These are phyloP conservation scores for Perkinsus marinus DNA, from an alignment of 169 alveolate genomes.

Conservation along the genomic window DNA sequence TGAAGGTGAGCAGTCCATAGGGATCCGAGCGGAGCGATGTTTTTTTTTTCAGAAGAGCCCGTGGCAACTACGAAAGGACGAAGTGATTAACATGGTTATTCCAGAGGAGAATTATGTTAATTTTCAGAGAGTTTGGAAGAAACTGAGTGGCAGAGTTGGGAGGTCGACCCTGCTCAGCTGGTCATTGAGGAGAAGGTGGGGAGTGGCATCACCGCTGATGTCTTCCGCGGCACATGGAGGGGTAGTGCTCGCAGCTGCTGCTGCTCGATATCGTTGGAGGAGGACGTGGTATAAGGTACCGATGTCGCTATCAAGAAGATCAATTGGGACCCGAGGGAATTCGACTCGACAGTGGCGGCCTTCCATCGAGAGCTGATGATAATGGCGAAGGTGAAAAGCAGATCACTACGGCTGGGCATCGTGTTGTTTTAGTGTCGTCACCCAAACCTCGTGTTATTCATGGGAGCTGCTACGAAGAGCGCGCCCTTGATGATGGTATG, in stretches of 20 bases:
- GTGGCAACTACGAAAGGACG: not conserved
- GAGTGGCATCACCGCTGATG: not conserved
- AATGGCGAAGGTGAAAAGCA: not conserved
- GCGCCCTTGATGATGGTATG: slow-evolving; percentile 39
- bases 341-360: not conserved
- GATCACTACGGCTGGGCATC: not conserved
- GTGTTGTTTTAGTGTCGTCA: not conserved
- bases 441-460: not conserved
- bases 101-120: not conserved
- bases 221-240: not conserved
- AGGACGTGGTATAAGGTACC: not conserved
- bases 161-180: not conserved
- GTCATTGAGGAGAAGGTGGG: not conserved
- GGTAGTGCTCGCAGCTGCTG: no score
- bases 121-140: not conserved
- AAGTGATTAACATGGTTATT: not conserved
- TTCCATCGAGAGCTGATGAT: not conserved
- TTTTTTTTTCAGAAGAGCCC: not conserved
- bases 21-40: no score
- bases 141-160: not conserved
- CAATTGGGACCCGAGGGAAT: not conserved
- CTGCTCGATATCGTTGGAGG: not conserved
- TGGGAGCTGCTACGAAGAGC: not conserved
- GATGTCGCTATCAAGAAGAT: not conserved
- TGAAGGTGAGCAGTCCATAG: not conserved